These are phyloP conservation scores for Botrytis paeoniae DNA, from an alignment of 2,329 filamentous ascomycete genomes.

Conservation along the genomic window DNA sequence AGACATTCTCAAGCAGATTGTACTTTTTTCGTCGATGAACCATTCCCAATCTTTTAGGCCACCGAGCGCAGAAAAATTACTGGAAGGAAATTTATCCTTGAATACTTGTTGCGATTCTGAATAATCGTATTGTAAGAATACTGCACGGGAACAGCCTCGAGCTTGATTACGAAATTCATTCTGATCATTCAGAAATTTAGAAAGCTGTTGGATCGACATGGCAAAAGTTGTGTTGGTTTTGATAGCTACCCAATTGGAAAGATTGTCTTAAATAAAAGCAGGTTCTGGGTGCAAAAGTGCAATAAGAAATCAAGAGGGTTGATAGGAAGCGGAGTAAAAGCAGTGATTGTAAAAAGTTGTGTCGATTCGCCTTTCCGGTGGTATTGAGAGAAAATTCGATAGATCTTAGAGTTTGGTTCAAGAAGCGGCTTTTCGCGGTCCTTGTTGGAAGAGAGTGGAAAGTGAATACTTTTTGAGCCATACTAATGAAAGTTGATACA, in stretches of 20 bases:
- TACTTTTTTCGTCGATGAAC: constrained; percentile 11
- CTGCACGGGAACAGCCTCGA: neutral
- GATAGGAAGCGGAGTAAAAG: neutral
- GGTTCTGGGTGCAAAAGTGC: neutral
- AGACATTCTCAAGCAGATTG: neutral
- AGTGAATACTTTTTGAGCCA: neutral
- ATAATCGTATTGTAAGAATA: constrained; percentile 16
- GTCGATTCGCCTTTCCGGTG: neutral
- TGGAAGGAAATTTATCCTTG: neutral
- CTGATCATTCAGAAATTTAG: neutral
- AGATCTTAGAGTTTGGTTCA: neutral
- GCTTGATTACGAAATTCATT: neutral
- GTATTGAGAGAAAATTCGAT: neutral
- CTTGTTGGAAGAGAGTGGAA: neutral
- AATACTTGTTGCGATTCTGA: neutral
- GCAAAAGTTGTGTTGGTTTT: neutral
- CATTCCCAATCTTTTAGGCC: constrained; percentile 2
- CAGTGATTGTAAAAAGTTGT: neutral
- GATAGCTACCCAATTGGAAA: neutral
- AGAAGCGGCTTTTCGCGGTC: neutral
- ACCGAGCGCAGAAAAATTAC: neutral
- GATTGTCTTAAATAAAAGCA: neutral
- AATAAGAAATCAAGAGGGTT: neutral
- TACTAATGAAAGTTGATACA: neutral
- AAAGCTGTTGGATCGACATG: constrained; percentile 10